Percentiles rank a stretch among this genome's conserved stretches.
Evolutionary conservation across 2,329 filamentous ascomycete genomes (phyloP).

Genomic region (Dothiorella sarmentorum): DNA sequence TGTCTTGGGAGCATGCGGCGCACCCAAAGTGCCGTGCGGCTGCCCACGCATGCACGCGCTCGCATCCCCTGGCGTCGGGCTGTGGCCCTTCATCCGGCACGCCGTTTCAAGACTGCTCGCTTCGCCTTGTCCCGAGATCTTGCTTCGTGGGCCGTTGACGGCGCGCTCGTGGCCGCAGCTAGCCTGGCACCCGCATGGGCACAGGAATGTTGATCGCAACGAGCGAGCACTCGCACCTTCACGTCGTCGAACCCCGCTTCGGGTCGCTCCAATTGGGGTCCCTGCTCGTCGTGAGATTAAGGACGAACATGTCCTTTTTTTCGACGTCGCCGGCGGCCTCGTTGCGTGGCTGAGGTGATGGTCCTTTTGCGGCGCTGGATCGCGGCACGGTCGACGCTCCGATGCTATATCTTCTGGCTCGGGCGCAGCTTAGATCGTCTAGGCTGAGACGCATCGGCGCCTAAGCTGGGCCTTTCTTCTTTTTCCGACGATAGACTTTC

Average conservation of each 20-base stretch:
- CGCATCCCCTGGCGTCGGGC: slow-evolving; percentile 12
- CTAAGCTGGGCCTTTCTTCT: slow-evolving; percentile 12
- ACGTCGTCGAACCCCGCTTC: background rate
- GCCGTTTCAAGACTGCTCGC: slow-evolving; percentile 18
- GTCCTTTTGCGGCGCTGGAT: slow-evolving; percentile 6
- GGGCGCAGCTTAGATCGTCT: slow-evolving; percentile 7
- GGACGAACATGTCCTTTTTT: slow-evolving; percentile 16
- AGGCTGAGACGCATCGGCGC: slow-evolving; percentile 18
- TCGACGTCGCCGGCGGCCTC: background rate
- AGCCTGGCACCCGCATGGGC: slow-evolving; percentile 5
- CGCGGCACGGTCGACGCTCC: background rate
- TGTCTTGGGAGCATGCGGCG: slow-evolving; percentile 18
- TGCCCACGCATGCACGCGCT: slow-evolving; percentile 12
- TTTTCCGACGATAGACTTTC: slow-evolving; percentile 11
- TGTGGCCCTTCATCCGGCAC: slow-evolving; percentile 9
- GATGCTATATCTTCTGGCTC: slow-evolving; percentile 17
- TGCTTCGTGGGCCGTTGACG: slow-evolving; percentile 12
- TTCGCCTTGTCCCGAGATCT: slow-evolving; percentile 13
- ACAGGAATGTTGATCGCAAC: background rate
- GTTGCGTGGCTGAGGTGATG: background rate
- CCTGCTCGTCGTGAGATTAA: slow-evolving; percentile 6
- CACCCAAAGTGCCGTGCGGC: slow-evolving; percentile 12
- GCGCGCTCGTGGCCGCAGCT: slow-evolving; percentile 12
- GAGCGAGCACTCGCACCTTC: background rate
- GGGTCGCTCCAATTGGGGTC: background rate